Evolutionary conservation across 2,329 filamentous ascomycete species (phyloP).

Genomic region (Aspergillus japonicus): DNA sequence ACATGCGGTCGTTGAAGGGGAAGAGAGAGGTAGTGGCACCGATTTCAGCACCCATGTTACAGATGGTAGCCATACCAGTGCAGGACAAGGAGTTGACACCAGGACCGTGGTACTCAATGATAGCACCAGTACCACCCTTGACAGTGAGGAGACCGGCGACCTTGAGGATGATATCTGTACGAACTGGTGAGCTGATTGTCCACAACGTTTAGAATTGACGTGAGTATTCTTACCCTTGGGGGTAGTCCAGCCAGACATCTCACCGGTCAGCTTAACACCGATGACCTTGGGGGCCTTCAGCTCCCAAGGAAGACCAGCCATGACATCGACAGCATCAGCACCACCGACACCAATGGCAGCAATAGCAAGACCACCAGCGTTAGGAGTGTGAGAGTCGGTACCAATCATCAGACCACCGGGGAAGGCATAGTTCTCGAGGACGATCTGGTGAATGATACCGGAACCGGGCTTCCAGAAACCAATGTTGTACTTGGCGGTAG

Average conservation of each 20-base stretch:
- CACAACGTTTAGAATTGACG: neutral
- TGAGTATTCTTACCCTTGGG: conserved; percentile 72
- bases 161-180: conserved; percentile 88
- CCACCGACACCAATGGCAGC: conserved; percentile 93
- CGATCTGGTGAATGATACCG: conserved; percentile 98
- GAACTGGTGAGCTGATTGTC: neutral
- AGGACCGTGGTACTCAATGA: conserved; percentile 59
- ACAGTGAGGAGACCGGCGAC: conserved; percentile 95
- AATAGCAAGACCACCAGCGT: conserved; percentile 94
- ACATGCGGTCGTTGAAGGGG: conserved; percentile 97
- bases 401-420: conserved; percentile 96
- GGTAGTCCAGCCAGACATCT: conserved; percentile 85
- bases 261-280: conserved; percentile 89
- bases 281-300: conserved; percentile 97
- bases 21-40: conserved; percentile 85
- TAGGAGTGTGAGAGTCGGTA: conserved; percentile 97
- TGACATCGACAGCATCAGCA: conserved; percentile 97
- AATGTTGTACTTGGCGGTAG: conserved; percentile 99
- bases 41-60: conserved; percentile 66
- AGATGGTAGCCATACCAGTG: conserved; percentile 86
- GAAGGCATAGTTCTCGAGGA: conserved; percentile 99
- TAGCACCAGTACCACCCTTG: conserved; percentile 94
- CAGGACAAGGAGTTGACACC: conserved; percentile 72
- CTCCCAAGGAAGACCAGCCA: conserved; percentile 97
- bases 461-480: conserved; percentile 99